Conservation (phyloP, 306 rosid species). For the Prunus salicina region DNA sequence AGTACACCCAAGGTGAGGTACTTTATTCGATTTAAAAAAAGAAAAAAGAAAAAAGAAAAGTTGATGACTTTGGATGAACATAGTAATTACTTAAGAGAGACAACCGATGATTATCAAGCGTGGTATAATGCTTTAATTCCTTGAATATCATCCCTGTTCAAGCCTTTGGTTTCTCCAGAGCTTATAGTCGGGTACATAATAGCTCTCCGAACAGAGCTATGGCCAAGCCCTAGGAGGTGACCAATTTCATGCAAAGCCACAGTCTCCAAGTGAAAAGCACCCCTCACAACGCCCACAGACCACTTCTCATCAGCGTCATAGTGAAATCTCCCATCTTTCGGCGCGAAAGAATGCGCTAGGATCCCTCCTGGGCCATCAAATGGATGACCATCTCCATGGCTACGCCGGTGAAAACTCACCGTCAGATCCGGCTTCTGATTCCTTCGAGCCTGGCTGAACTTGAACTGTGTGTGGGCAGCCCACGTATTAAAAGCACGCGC, state of each 20-base stretch:
- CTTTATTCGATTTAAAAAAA: neutral
- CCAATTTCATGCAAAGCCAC: constrained; percentile 44
- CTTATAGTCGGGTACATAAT: constrained; percentile 10
- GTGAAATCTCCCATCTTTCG: constrained; percentile 30
- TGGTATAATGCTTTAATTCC: constrained; percentile 30
- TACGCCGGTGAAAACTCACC: constrained; percentile 11
- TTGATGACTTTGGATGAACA: neutral
- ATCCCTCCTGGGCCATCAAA: constrained; percentile 22
- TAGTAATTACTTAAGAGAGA: too few relatives aligned
- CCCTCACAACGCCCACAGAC: neutral
- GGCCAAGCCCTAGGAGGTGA: constrained; percentile 32
- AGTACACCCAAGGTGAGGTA: neutral
- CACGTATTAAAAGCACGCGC: constrained; percentile 28
- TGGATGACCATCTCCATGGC: constrained; percentile 26
- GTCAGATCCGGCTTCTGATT: neutral
- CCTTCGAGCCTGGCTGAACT: neutral
- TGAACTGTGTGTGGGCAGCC: constrained; percentile 13
- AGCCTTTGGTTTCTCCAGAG: neutral
- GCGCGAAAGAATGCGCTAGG: constrained; percentile 28
- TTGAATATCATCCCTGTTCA: constrained; percentile 26
- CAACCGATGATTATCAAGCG: neutral
- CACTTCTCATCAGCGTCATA: constrained; percentile 29
- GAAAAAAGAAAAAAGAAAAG: neutral
- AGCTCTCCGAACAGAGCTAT: constrained; percentile 22
- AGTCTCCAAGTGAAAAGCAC: constrained; percentile 12